phyloP scores from a whole-genome alignment of 2,329 filamentous ascomycete genomes.

The Cordyceps cateniannulata region DNA sequence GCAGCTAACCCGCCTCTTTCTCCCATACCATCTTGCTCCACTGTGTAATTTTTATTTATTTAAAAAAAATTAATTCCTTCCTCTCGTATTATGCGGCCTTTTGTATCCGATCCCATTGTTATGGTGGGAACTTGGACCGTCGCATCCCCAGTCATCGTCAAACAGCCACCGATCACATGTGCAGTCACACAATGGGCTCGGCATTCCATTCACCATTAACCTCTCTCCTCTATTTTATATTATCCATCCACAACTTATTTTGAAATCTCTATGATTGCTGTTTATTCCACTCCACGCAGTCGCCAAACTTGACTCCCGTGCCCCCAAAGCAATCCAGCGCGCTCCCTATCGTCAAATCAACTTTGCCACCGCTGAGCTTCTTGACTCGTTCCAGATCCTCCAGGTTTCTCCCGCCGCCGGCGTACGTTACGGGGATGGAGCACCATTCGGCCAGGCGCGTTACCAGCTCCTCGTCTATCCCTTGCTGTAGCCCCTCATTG shows the following conservation, averaged over 20 bases:
- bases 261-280: conserved; percentile 20
- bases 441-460: conserved; percentile 75
- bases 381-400: conserved; percentile 80
- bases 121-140: not conserved
- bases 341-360: conserved; percentile 94
- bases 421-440: conserved; percentile 89
- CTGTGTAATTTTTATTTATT: not conserved
- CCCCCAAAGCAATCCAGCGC: conserved; percentile 95
- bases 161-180: not conserved
- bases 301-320: conserved; percentile 74
- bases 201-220: not conserved
- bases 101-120: conserved; percentile 3
- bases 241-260: not conserved
- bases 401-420: conserved; percentile 80
- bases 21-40: not conserved
- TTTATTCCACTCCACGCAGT: conserved; percentile 84
- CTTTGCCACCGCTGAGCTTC: conserved; percentile 67
- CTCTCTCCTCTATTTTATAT: not conserved
- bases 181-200: not conserved
- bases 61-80: not conserved
- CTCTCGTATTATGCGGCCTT: not conserved
- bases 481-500: conserved; percentile 87
- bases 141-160: not conserved
- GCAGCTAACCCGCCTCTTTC: not conserved
- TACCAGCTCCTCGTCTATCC: conserved; percentile 84